Evolutionary conservation across 768 basidiomycete species (phyloP).

Genomic region (Lactarius sp.): DNA sequence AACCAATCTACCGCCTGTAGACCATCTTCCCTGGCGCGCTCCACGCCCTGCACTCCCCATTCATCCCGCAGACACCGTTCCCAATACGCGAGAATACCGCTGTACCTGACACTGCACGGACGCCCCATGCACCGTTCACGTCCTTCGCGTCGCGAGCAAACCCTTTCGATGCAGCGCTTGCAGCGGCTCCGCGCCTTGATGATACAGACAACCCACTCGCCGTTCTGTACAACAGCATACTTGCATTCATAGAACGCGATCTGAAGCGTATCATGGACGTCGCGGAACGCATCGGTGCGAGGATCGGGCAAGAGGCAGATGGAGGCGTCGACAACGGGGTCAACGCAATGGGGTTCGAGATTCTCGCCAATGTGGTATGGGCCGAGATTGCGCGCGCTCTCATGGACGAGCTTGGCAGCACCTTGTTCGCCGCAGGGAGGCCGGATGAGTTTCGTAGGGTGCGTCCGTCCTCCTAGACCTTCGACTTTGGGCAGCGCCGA

Average conservation of each 20-base stretch:
- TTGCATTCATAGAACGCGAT: constrained; percentile 77
- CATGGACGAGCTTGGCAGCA: constrained; percentile 75
- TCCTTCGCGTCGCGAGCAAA: constrained; percentile 41
- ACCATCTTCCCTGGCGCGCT: constrained; percentile 71
- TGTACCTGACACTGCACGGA: constrained; percentile 44
- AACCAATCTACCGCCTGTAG: constrained; percentile 36
- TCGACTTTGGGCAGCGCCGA: neutral
- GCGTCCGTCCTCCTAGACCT: constrained; percentile 22
- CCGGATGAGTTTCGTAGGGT: constrained; percentile 90
- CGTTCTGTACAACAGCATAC: constrained; percentile 71
- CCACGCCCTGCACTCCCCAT: constrained; percentile 63
- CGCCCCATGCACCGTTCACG: constrained; percentile 51
- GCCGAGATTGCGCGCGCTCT: constrained; percentile 75
- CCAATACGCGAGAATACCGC: constrained; percentile 28
- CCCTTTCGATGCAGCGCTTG: constrained; percentile 34
- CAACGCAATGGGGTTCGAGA: constrained; percentile 56
- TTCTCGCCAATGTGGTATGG: constrained; percentile 88
- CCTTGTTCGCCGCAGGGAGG: constrained; percentile 85
- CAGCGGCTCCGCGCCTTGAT: constrained; percentile 53
- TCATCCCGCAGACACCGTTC: constrained; percentile 74
- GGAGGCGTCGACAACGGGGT: constrained; percentile 9
- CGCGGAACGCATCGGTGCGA: constrained; percentile 61
- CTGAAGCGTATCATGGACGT: constrained; percentile 69
- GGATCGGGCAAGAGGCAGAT: constrained; percentile 34
- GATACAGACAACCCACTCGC: constrained; percentile 65